Evolutionary conservation across 306 rosid species (phyloP).

Genomic region (Cucurbita maxima): DNA sequence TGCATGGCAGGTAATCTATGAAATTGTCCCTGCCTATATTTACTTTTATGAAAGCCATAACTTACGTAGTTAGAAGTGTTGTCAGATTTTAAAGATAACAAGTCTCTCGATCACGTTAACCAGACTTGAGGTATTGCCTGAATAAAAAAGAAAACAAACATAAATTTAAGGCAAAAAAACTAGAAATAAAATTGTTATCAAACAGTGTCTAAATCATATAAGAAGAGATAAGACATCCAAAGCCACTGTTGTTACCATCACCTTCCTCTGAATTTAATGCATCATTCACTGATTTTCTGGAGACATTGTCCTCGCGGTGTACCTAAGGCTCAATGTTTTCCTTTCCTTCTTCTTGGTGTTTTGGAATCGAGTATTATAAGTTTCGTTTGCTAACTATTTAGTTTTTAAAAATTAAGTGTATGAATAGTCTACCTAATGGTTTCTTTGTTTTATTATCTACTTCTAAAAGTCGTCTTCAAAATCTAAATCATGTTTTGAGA

Average conservation of each 20-base stretch:
- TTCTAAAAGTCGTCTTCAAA: no score
- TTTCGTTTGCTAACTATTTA: background rate
- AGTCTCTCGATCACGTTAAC: background rate
- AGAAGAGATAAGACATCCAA: no score
- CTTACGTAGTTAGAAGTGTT: background rate
- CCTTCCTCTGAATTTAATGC: background rate
- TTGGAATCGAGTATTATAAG: background rate
- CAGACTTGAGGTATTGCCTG: background rate
- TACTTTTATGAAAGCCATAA: background rate
- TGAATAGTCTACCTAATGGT: background rate
- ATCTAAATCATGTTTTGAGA: background rate
- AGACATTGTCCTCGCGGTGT: background rate
- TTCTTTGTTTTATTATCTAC: no score
- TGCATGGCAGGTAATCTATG: slow-evolving; percentile 68
- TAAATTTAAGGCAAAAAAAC: no score
- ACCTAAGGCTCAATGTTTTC: background rate
- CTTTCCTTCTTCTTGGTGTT: background rate
- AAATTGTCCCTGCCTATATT: background rate
- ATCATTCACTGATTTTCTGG: background rate
- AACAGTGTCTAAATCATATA: no score
- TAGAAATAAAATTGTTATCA: no score
- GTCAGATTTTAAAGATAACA: background rate
- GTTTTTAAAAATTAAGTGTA: background rate
- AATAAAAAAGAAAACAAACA: background rate
- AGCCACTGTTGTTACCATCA: background rate